These are phyloP conservation scores for Trichoderma oligosporum DNA, from an alignment of 2,329 filamentous ascomycete species.

Conservation along the genomic window DNA sequence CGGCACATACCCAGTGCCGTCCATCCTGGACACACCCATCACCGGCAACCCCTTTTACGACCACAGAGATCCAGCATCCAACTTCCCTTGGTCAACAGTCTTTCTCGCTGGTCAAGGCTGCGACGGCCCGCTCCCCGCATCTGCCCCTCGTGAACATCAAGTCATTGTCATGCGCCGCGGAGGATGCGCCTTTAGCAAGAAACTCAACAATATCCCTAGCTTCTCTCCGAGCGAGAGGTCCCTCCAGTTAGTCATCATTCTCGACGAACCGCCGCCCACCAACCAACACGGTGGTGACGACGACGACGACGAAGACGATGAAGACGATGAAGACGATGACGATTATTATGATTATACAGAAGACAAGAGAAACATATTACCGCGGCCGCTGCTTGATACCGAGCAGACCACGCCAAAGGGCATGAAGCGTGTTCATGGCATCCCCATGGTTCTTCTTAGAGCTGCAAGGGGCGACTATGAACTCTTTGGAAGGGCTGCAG, in stretches of 20 bases:
- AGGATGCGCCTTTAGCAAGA: constrained; percentile 77
- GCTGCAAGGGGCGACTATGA: constrained; percentile 61
- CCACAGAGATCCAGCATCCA: constrained; percentile 33
- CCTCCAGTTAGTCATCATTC: constrained; percentile 77
- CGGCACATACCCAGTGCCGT: constrained; percentile 67
- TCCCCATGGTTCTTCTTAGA: constrained; percentile 79
- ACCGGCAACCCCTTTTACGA: constrained; percentile 42
- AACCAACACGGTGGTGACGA: constrained; percentile 43
- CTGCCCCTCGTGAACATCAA: constrained; percentile 57
- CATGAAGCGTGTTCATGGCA: constrained; percentile 63
- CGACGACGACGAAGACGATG: constrained; percentile 28
- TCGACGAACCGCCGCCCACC: constrained; percentile 40
- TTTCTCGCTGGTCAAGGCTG: constrained; percentile 71
- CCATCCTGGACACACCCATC: constrained; percentile 55
- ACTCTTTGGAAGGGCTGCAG: constrained; percentile 58
- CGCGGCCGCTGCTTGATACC: constrained; percentile 69
- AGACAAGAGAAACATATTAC: constrained; percentile 33
- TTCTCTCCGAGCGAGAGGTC: constrained; percentile 59
- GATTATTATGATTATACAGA: constrained; percentile 30
- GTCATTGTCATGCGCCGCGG: constrained; percentile 80
- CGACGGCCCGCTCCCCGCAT: constrained; percentile 50
- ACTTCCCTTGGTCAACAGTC: constrained; percentile 65
- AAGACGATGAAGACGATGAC: constrained; percentile 48
- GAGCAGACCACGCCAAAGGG: constrained; percentile 68
- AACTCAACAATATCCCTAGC: constrained; percentile 79